A percentile compares a stretch with the other conserved stretches of the same genome.
Evolutionary conservation across 148 eudicot genomes (phyloP).

Genomic region (Pouteria glomerata): DNA sequence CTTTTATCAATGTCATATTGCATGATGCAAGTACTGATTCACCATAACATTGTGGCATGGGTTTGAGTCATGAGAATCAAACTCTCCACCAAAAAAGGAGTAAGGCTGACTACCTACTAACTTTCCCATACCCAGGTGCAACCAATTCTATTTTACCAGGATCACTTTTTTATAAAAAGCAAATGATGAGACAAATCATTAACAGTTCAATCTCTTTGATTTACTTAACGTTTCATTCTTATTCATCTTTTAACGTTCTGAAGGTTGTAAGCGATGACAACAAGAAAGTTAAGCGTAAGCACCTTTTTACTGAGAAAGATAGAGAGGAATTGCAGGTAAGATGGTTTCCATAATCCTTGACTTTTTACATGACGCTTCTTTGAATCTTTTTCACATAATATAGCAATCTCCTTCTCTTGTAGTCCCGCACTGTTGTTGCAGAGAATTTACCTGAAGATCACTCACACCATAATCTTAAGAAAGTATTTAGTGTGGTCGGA

Average conservation of each 20-base stretch:
- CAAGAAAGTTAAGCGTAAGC: conserved; percentile 73
- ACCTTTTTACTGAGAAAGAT: conserved; percentile 69
- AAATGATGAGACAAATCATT: not conserved
- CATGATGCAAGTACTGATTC: no score
- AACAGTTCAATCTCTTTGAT: not conserved
- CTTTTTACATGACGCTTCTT: not conserved
- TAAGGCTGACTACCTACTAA: no score
- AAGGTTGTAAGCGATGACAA: conserved; percentile 70
- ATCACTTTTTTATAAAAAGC: no score
- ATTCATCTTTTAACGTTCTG: not conserved
- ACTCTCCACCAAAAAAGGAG: no score
- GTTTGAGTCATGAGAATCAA: no score
- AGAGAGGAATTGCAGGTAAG: conserved; percentile 81
- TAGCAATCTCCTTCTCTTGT: conserved; percentile 10
- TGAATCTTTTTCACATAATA: not conserved
- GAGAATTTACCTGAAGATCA: conserved; percentile 97
- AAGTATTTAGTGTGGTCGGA: conserved; percentile 81
- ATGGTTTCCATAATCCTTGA: not conserved
- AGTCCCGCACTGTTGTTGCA: conserved; percentile 82
- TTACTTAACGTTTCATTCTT: not conserved
- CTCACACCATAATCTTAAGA: conserved; percentile 89
- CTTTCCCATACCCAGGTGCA: no score
- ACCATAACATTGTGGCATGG: no score
- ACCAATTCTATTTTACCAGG: no score
- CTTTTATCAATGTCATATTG: not conserved